Evolutionary conservation across 495 filamentous ascomycete species (phyloP), one percentile per base, ranked within the genome.

Genomic region (Delitschia confertaspora): DNA sequence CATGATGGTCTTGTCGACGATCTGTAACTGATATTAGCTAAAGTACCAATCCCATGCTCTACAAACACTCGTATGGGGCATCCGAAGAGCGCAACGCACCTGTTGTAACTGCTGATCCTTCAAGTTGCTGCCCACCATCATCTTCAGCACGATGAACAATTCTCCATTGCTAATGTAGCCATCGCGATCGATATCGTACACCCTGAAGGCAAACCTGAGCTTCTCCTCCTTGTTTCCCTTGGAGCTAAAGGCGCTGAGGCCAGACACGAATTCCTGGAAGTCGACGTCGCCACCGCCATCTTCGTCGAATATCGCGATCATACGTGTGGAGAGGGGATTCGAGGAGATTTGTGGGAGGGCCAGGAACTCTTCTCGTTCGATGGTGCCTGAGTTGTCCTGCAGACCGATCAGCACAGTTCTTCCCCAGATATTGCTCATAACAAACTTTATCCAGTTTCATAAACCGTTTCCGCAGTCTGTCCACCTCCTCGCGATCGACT

Each of bases 141-240:
- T 99, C 79, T 99, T 99, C 51, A 99, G 71, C 58, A 99, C 91
- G 60, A 99, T 95, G 64, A 96, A 99, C 31, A 99, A 72, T 70
- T 99, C 91, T 47, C 91, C 91, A 66, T 99, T 99, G 68, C 84
- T 91, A 56, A 99, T 99, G 65, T 85, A 99, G 4, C 93, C 91
- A 68, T 99, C 91, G 21, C 91, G 82, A 69, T 99, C 91, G 53
- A 99, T 96, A 63, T 99, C 91, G 70, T 99, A 99, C 34, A 99
- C 91, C 65, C 95, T 93, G 76, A 99, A 99, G 32, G 91, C 91
- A 61, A 99, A 99, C 20, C 75, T 79, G 45, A 96, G 74, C 69
- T 99, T 99, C 68, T 99, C 89, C 65, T 95, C 86, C 72, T 99
- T 95, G 71, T 95, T 95, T 32, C 91, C 91, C 69, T 96, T 96